Evolutionary conservation across 2,329 filamentous ascomycete genomes (phyloP), one percentile per base, ranked within the genome.

Genomic region (Phaeophleospora eucalypticola): DNA sequence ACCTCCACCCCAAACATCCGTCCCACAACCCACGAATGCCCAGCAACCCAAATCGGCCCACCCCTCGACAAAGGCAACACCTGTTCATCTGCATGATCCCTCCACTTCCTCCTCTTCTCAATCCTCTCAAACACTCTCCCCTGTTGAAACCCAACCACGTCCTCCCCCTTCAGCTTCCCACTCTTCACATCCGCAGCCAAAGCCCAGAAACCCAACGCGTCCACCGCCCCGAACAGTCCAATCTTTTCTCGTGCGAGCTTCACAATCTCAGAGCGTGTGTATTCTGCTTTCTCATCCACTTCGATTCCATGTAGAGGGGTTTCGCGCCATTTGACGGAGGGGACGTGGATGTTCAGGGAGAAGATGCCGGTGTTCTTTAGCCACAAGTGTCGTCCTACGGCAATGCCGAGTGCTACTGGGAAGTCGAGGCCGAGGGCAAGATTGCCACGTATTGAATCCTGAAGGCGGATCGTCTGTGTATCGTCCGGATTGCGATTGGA

Each of bases 381-480:
- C 46, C 54, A 60, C 27, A 67, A 44, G 29, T 68, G 65, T 1
- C 64, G 57, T 16, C 62, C 58, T 6, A 65, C 21, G 21, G 65
- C 65, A 4, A 67, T 50, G 29, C 52, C 58, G 35, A 65, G 52
- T 2, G 65, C 64, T 37, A 64, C 53, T n/a, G 64, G 64, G 48
- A 68, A 64, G 53, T 68, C 64, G 12, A 68, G 61, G n/a, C 65
- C 65, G 0, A 68, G 49, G 3, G 64, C 57, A 10, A 68, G 59
- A 46, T 68, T 65, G 21, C 64, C 64, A 43, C 54, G 56, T 14
- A 68, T 55, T 10, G 62, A 65, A 53, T 68, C 65, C 39, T 56
- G 52, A 20, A 68, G 56, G 19, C 64, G 61, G 46, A 68, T 64
- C 9, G 64, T 67, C 32, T 61, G 55, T 3, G 59, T 55, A 50